Base-by-base conservation (phyloP, 2,329 filamentous ascomycete species). In the Exophiala bonariae region DNA sequence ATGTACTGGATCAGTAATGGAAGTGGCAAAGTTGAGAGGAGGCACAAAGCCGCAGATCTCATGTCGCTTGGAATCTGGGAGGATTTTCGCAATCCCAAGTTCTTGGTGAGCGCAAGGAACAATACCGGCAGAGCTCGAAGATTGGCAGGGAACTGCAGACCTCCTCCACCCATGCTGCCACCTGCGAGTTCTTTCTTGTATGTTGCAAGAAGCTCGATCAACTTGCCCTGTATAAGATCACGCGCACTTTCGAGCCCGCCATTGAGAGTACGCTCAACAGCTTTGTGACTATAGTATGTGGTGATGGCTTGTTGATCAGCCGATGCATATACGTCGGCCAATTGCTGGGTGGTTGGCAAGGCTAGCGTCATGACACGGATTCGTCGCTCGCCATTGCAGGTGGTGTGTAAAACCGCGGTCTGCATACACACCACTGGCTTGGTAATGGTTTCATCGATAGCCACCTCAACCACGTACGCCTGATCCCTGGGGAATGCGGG, bases 401-500 rank as follows among this genome's bases (percentile, higher is more conserved):
- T 99, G 1, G 93, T 99, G 69, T 99, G 93, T 23, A 99, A 79
- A 8, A 99, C 92, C 41, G 93, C 93, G 11, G 91, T 86, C 71
- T 99, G 91, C 73, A 96, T 76, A 68, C 90, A 97, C 36, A 96
- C 86, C 55, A 95, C 86, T 35, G 89, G 89, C 75, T 95, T 96
- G 37, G 85, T 88, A 52, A 99, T 77, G 28, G 83, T 93, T 73
- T 99, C 93, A 61, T 99, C 93, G 57, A 99, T 97, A 11, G 93
- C 91, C 45, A 99, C 95, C 69, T 99, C 93, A 16, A 99, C 92
- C 34, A 97, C 93, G 65, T 97, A 97, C 55, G 88, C 90, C 68
- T 99, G 93, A 63, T 99, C 93, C 64, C 93, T 86, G 23, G 93
- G 93, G 76, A 99, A 97, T 0, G 93, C 91, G 2, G 93, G 93